phyloP scores from a whole-genome alignment of 306 rosid genomes.

The Rubus idaeus region DNA sequence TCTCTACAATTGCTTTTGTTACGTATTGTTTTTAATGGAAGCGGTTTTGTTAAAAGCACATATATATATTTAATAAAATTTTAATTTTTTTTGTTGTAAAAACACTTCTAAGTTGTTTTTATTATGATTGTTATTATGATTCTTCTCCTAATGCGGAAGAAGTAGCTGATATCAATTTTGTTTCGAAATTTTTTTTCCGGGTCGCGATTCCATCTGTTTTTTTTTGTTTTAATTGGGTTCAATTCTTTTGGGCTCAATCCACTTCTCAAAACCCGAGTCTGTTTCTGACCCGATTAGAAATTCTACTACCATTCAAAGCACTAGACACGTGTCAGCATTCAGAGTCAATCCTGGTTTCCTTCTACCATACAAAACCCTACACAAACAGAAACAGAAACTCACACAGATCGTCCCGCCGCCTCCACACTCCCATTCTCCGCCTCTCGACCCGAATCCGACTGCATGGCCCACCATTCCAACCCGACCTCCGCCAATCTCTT shows the following conservation, averaged over 20 bases:
- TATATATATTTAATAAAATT: too few relatives aligned
- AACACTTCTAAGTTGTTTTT: too few relatives aligned
- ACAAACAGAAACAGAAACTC: not conserved
- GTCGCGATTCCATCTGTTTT: too few relatives aligned
- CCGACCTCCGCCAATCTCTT: not conserved
- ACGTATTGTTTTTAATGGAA: too few relatives aligned
- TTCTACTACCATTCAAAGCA: not conserved
- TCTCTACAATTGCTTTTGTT: too few relatives aligned
- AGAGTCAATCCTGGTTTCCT: not conserved
- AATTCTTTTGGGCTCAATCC: not conserved
- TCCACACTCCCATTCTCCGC: conserved; percentile 3
- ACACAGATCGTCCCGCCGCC: conserved; percentile 15
- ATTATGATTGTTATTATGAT: too few relatives aligned
- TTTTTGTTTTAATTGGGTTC: not conserved
- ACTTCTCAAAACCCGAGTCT: not conserved
- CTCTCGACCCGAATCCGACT: conserved; percentile 10
- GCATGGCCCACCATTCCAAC: conserved; percentile 10
- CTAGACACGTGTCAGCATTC: not conserved
- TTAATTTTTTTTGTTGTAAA: too few relatives aligned
- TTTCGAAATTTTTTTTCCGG: too few relatives aligned
- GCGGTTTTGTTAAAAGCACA: too few relatives aligned
- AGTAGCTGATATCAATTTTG: too few relatives aligned
- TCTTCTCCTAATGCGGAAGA: too few relatives aligned
- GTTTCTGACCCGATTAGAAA: not conserved
- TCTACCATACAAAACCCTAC: conserved; percentile 21